These are phyloP conservation scores for Ramularia endophylla DNA, from an alignment of 2,329 filamentous ascomycete species.

Conservation along the genomic window DNA sequence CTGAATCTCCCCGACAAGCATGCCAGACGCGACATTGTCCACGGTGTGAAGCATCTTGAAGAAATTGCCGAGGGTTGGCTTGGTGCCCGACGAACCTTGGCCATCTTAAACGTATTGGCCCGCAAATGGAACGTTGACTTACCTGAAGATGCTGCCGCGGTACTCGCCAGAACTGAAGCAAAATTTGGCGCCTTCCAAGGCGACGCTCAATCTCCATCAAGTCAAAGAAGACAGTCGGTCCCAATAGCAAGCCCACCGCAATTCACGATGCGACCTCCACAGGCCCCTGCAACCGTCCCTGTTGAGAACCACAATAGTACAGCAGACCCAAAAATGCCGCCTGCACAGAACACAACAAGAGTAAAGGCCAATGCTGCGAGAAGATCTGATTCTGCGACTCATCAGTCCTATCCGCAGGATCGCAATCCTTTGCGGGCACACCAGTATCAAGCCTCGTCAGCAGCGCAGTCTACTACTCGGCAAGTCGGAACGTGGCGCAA, in stretches of 20 bases:
- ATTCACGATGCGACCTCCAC: not conserved
- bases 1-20: slow-evolving; percentile 91
- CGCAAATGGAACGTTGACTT: slow-evolving; percentile 86
- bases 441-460: slow-evolving; percentile 18
- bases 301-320: not conserved
- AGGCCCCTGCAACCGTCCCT: not conserved
- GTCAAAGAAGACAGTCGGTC: slow-evolving; percentile 8
- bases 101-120: slow-evolving; percentile 76
- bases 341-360: not conserved
- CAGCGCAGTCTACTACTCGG: slow-evolving; percentile 6
- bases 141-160: slow-evolving; percentile 71
- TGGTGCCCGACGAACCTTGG: slow-evolving; percentile 76
- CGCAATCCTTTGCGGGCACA: slow-evolving; percentile 19
- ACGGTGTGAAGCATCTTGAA: slow-evolving; percentile 85
- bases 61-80: slow-evolving; percentile 96
- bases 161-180: slow-evolving; percentile 71
- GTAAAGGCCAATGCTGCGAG: slow-evolving; percentile 5
- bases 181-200: slow-evolving; percentile 67
- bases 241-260: not conserved
- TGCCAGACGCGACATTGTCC: slow-evolving; percentile 79
- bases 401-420: slow-evolving; percentile 18
- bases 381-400: slow-evolving; percentile 12
- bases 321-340: not conserved
- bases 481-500: slow-evolving; percentile 11
- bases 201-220: slow-evolving; percentile 52